Conservation (phyloP, 1,139 yeast species). For the Sugiyamaella paludigena region DNA sequence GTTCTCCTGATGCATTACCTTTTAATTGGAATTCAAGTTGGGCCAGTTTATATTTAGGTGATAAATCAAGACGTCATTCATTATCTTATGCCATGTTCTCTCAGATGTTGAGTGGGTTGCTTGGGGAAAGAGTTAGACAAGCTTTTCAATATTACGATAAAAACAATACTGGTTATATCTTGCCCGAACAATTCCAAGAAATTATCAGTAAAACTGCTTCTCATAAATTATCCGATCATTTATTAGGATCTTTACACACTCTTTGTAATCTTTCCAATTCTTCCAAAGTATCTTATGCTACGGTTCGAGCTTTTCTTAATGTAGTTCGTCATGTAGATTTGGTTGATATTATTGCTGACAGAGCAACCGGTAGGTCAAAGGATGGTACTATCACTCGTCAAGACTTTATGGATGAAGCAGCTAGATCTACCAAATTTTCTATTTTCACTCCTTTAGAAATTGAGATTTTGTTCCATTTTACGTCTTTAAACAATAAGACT, state of each 20-base stretch:
- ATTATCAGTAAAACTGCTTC: constrained; percentile 41
- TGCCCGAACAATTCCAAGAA: constrained; percentile 42
- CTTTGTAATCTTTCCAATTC: constrained; percentile 39
- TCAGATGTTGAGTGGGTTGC: constrained; percentile 45
- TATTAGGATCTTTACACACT: constrained; percentile 40
- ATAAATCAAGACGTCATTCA: constrained; percentile 38
- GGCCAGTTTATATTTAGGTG: constrained; percentile 45
- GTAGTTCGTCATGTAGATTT: constrained; percentile 44
- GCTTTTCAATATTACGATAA: constrained; percentile 43
- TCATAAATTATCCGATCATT: constrained; percentile 44
- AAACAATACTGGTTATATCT: constrained; percentile 40
- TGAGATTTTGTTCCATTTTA: constrained; percentile 46
- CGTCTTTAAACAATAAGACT: constrained; percentile 37
- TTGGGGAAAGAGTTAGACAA: constrained; percentile 48
- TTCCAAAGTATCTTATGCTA: constrained; percentile 42
- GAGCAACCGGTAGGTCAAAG: constrained; percentile 34
- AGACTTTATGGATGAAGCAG: constrained; percentile 43
- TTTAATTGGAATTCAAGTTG: constrained; percentile 46
- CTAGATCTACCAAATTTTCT: constrained; percentile 41
- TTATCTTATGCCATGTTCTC: constrained; percentile 44
- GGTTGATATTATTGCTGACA: constrained; percentile 41
- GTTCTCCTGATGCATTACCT: constrained; percentile 39
- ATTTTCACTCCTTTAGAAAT: constrained; percentile 47
- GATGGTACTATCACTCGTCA: constrained; percentile 42
- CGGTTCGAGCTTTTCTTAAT: constrained; percentile 46